Base-by-base conservation (phyloP, 768 basidiomycete genomes). In the Chalciporus sphaerocephalus region DNA sequence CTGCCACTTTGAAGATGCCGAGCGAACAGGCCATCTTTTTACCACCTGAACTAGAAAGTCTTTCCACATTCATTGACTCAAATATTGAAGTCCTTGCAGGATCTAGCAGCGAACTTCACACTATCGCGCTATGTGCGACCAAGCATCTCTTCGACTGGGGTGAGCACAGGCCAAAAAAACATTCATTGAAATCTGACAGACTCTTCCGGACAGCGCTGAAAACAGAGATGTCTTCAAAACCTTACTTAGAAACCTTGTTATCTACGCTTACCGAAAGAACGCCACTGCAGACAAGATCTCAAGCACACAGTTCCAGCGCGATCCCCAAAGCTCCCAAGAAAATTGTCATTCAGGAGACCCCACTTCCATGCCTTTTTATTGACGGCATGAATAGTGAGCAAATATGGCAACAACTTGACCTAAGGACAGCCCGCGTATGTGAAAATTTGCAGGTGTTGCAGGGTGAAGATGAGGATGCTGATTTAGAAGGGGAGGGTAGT, bases 341-440 rank as follows among this genome's bases (percentile, higher is more conserved):
- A 35, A 38, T 60, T 4, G 43, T 64, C 10, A 70, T 83, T 40
- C 59, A 71, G 40, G 69, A 69, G 20, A 96, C 95, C 1, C 93
- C 93, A 6, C 65, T 97, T 3, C 71, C 80, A 6, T 78, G 78
- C 27, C 76, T 99, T 16, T 87, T 82, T 48, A 71, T 83, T 11
- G 80, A 91, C 17, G 84, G 77, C 15, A 84, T 96, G 80, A 85
- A 83, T 54, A 75, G 80, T 18, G 88, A 90, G 46, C 93, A 95
- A 63, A 72, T 97, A 21, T 99, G 95, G 95, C 85, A 84, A 32
- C 95, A 99, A 68, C 65, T 98, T 44, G 95, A 98, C 59, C 71
- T 99, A 43, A 73, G 90, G 35, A 72, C 83, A 13, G 76, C 80
- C 50, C 76, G 75, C 36, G 69, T 97, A 18, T 87, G 85, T 50